Base-by-base conservation (phyloP, 495 filamentous ascomycete species). In the Hypoxylon fragiforme region DNA sequence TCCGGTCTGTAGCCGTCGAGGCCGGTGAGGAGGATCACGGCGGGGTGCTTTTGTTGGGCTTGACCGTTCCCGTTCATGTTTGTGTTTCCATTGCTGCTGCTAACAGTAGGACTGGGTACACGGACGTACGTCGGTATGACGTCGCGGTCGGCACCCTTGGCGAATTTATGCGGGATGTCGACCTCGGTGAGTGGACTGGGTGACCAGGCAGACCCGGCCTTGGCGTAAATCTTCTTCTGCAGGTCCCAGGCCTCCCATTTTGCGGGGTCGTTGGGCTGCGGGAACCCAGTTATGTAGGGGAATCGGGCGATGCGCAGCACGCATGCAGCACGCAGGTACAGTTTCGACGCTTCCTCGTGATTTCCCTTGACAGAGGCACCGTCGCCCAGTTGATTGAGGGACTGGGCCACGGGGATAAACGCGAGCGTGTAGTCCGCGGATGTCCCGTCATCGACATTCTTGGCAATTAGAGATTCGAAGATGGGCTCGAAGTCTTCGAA, bases 1-100 rank as follows among this genome's bases (percentile, higher is more conserved):
- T 92, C 89, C 0, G 87, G 86, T 11, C 88, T 71, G 62, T 92
- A 90, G 7, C 89, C 89, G 58, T 92, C 89, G 11, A 92, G 74
- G 0, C 89, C 88, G 0, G 85, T 90, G 72, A 91, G 78, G 24
- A 91, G 76, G 14, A 92, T 69, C 3, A 92, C 80, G 3, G 79
- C 73, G 0, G 89, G 86, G 1, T 73, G 73, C 3, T 75, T 72
- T 4, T n/a, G n/a, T n/a, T n/a, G n/a, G n/a, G n/a, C n/a, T n/a
- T n/a, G n/a, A n/a, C n/a, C n/a, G n/a, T n/a, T n/a, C n/a, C 58
- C 45, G 0, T 57, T 51, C 24, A 4, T 9, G 24, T 28, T 28
- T 28, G 24, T 9, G 4, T 28, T 28, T 28, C 24, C 24, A 2
- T 68, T 55, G 0, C 74, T 77, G 32, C 59, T 55, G 13, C 28